Evolutionary conservation across 495 filamentous ascomycete species (phyloP), one percentile per base, ranked within the genome.

Genomic region (Neurospora sp.): DNA sequence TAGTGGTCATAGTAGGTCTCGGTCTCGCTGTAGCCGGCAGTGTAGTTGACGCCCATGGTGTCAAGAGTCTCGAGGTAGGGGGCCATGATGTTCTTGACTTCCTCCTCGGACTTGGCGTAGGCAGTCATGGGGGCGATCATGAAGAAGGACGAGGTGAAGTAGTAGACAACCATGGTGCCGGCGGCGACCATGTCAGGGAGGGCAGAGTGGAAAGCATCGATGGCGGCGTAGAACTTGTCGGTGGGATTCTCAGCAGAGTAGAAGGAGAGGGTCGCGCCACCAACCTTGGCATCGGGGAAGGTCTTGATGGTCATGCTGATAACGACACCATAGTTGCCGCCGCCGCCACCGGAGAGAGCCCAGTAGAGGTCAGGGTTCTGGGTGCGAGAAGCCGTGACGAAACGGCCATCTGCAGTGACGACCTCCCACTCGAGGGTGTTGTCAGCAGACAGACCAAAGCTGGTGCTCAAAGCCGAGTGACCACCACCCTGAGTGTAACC

Each of bases 401-500:
- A 74, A 37, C 78, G 77, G 0, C 88, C 87, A 5, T 74, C 71
- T 0, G 83, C 85, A 20, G 86, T 87, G 9, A 91, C 81, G 1
- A 90, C 88, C 74, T 92, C 85, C 80, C 81, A 90, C 73, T 87
- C 83, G 3, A 92, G 83, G 0, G 85, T 80, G 70, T 90, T 84
- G 73, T 91, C 90, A 1, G 90, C 88, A 2, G 80, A 88, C 1
- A 92, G 79, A 0, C 91, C 91, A 68, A 88, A 89, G 6, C 79
- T 80, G 3, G 86, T 86, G 41, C 79, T 78, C 2, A 92, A 79
- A 0, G 78, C 86, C 12, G 80, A 80, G 74, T 92, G 90, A 5
- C 91, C 91, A 35, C 89, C 90, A 5, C 89, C 90, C 76, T 89
- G 87, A 22, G 80, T 87, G 74, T 89, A 88, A 8, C 86, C 86